A percentile compares a stretch with the other conserved stretches of the same genome.
These are phyloP conservation scores for Verticillium alfalfae DNA, from an alignment of 2,329 filamentous ascomycete species.

Conservation along the genomic window DNA sequence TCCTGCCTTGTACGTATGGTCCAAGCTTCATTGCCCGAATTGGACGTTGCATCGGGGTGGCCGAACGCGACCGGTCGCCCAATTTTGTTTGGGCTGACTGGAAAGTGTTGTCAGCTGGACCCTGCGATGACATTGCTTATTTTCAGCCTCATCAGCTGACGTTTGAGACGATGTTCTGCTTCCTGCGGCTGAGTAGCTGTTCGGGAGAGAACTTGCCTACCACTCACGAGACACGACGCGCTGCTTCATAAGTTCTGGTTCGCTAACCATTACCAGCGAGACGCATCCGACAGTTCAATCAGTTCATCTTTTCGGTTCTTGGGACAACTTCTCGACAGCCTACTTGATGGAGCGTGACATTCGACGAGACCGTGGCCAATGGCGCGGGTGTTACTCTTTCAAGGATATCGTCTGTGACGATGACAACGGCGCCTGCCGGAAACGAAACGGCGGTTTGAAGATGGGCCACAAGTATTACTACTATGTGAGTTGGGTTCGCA, in stretches of 20 bases:
- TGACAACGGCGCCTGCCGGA: slow-evolving; percentile 41
- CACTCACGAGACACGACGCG: not conserved
- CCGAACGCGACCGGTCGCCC: not conserved
- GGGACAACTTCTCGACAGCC: slow-evolving; percentile 83
- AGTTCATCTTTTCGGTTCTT: slow-evolving; percentile 82
- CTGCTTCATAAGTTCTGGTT: not conserved
- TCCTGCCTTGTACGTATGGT: slow-evolving; percentile 6
- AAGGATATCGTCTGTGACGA: slow-evolving; percentile 81
- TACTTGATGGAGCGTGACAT: slow-evolving; percentile 79
- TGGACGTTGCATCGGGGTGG: not conserved
- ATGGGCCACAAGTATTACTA: slow-evolving; percentile 96
- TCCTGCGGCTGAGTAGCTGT: not conserved
- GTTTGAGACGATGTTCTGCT: not conserved
- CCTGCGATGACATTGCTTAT: not conserved
- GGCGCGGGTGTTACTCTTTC: slow-evolving; percentile 85
- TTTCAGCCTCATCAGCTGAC: not conserved
- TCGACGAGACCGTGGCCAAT: slow-evolving; percentile 68
- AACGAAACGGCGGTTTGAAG: slow-evolving; percentile 73
- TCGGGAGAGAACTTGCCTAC: not conserved
- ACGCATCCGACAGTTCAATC: slow-evolving; percentile 57
- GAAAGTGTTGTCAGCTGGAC: not conserved
- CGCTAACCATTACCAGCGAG: slow-evolving; percentile 34
- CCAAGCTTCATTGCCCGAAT: not conserved
- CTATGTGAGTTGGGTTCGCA: slow-evolving; percentile 59
- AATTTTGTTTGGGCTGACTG: not conserved